A percentile compares a stretch with the other conserved stretches of the same genome.
These are phyloP conservation scores for Macrolepiota dolichaula DNA, from an alignment of 768 basidiomycete species.

Conservation along the genomic window DNA sequence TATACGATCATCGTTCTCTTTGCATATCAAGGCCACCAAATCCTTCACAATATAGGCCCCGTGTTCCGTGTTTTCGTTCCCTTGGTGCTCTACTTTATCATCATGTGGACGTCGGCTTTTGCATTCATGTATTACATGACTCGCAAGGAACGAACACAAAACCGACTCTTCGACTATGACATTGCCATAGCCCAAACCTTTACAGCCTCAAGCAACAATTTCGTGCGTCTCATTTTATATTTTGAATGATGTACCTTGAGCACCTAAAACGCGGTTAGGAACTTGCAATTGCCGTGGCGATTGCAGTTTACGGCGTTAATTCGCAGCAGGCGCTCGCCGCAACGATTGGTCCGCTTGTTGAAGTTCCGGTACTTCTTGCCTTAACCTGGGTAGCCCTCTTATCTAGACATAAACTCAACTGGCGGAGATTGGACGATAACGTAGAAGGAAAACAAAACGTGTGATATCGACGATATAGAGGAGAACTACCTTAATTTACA, in stretches of 20 bases:
- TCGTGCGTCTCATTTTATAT: constrained; percentile 36
- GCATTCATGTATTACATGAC: constrained; percentile 42
- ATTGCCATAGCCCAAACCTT: constrained; percentile 77
- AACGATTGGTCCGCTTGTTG: constrained; percentile 74
- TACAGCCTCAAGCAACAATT: constrained; percentile 79
- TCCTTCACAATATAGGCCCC: constrained; percentile 68
- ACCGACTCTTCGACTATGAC: constrained; percentile 48
- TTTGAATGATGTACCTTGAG: background rate
- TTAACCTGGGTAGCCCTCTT: constrained; percentile 64
- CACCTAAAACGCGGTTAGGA: constrained; percentile 41
- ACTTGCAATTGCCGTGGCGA: constrained; percentile 78
- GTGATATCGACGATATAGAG: background rate
- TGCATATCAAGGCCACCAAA: constrained; percentile 65
- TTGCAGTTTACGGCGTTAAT: constrained; percentile 73
- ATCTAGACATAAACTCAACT: constrained; percentile 35
- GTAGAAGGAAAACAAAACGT: background rate
- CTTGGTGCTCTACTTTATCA: constrained; percentile 70
- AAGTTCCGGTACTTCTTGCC: constrained; percentile 73
- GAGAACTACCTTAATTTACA: background rate
- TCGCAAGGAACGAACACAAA: constrained; percentile 23
- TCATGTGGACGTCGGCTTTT: constrained; percentile 73
- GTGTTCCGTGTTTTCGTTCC: constrained; percentile 84
- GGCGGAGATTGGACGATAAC: constrained; percentile 24
- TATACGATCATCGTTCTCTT: constrained; percentile 81
- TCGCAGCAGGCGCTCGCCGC: constrained; percentile 81